These are phyloP conservation scores for Pleurotus sapidus DNA, from an alignment of 768 basidiomycete genomes.

Conservation along the genomic window DNA sequence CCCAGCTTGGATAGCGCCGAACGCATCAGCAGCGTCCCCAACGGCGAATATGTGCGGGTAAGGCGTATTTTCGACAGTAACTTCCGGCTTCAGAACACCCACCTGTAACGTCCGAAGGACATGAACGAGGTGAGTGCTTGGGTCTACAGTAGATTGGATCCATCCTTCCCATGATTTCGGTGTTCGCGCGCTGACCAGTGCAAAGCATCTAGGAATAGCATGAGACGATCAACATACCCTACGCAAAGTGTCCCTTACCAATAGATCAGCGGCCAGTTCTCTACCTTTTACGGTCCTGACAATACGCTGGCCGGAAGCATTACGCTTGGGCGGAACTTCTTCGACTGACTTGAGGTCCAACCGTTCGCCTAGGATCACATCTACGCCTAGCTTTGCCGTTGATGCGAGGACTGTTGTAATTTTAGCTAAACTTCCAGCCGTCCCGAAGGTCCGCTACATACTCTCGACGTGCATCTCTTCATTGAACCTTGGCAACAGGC, in stretches of 20 bases:
- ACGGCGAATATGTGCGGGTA: conserved; percentile 59
- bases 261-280: conserved; percentile 48
- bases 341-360: conserved; percentile 40
- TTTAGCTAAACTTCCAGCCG: neutral
- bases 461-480: conserved; percentile 50
- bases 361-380: conserved; percentile 52
- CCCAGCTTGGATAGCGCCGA: conserved; percentile 60
- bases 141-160: conserved; percentile 37
- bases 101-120: conserved; percentile 56
- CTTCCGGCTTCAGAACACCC: conserved; percentile 17
- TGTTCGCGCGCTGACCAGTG: conserved; percentile 61
- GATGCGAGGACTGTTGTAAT: conserved; percentile 29
- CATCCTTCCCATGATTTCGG: conserved; percentile 39
- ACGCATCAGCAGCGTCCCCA: conserved; percentile 64
- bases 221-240: no score
- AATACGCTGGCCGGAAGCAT: conserved; percentile 25
- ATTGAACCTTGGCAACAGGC: conserved; percentile 54
- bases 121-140: conserved; percentile 33
- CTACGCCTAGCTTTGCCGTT: conserved; percentile 40
- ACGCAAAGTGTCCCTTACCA: conserved; percentile 31
- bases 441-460: conserved; percentile 19
- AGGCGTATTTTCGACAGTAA: conserved; percentile 20
- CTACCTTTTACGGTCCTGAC: conserved; percentile 48
- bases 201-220: conserved; percentile 36
- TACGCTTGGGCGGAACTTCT: conserved; percentile 21